Conservation (phyloP, 2,329 filamentous ascomycete species). For the Acrocalymma vagum region DNA sequence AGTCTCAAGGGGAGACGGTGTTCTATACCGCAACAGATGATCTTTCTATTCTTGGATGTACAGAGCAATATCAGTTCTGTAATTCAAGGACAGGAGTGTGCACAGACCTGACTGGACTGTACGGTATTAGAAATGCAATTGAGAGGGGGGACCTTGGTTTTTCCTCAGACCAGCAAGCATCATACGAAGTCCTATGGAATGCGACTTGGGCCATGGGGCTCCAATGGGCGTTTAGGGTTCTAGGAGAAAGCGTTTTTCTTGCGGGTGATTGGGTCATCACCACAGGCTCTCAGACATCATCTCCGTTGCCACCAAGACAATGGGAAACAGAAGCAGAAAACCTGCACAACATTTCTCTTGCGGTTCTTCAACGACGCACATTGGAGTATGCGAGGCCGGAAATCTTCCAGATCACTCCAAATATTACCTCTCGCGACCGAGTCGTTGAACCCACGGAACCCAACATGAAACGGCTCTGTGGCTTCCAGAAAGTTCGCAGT, state of each 20-base stretch:
- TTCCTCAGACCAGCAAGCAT: constrained; percentile 16
- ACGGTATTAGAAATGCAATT: constrained; percentile 15
- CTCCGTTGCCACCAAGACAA: constrained; percentile 15
- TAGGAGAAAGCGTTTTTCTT: constrained; percentile 19
- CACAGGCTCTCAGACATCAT: constrained; percentile 10
- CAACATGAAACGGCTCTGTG: constrained; percentile 18
- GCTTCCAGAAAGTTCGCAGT: constrained; percentile 24
- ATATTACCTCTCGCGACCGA: constrained; percentile 10
- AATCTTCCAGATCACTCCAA: constrained; percentile 20
- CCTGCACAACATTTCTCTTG: constrained; percentile 31
- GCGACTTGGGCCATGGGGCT: constrained; percentile 24
- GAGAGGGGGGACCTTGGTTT: constrained; percentile 15
- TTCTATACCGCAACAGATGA: constrained; percentile 19
- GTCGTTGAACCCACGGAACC: constrained; percentile 18
- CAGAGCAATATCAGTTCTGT: constrained; percentile 33
- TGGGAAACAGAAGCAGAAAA: constrained; percentile 28
- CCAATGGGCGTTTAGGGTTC: constrained; percentile 23
- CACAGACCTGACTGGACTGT: constrained; percentile 23
- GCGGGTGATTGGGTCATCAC: constrained; percentile 27
- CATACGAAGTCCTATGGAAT: constrained; percentile 23
- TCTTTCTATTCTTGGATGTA: constrained; percentile 24
- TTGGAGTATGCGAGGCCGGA: constrained; percentile 22
- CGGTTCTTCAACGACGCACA: constrained; percentile 27
- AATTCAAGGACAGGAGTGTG: constrained; percentile 15
- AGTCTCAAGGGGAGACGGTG: too few relatives aligned